These are phyloP conservation scores for Annulohypoxylon truncatum DNA, from an alignment of 2,329 filamentous ascomycete species.

Conservation along the genomic window DNA sequence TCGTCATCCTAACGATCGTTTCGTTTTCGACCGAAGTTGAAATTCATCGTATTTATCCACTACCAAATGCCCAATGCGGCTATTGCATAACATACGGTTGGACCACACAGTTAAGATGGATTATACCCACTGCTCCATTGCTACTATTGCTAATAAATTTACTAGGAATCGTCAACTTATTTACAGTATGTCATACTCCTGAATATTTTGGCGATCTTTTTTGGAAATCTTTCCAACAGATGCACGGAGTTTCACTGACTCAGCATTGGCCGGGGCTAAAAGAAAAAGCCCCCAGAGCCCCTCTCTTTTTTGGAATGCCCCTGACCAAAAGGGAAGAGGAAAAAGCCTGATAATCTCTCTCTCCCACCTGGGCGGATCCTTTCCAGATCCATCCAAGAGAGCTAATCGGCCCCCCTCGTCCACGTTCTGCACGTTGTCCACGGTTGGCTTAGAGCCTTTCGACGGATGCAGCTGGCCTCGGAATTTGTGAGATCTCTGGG, in stretches of 20 bases:
- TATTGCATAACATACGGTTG: background rate
- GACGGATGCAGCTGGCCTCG: constrained; percentile 32
- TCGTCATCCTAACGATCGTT: constrained; percentile 21
- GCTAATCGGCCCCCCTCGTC: constrained; percentile 33
- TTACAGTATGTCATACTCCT: constrained; percentile 10
- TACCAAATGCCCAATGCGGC: background rate
- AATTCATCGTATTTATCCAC: constrained; percentile 15
- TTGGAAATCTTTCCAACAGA: background rate
- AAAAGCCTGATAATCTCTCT: constrained; percentile 11
- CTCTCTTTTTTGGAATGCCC: background rate
- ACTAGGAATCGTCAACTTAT: background rate
- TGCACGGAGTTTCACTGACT: constrained; percentile 25
- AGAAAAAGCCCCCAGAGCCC: background rate
- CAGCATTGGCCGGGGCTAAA: constrained; percentile 14
- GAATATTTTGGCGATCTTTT: constrained; percentile 7
- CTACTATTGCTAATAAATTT: constrained; percentile 3
- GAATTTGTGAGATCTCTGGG: constrained; percentile 32
- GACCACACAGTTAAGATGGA: background rate
- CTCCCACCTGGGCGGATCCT: constrained; percentile 33
- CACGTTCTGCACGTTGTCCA: constrained; percentile 21
- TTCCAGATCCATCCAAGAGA: constrained; percentile 31
- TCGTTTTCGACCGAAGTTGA: constrained; percentile 22
- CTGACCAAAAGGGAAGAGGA: background rate
- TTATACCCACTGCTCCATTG: background rate
- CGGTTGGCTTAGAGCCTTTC: constrained; percentile 35